A percentile compares a stretch with the other conserved stretches of the same genome.
phyloP scores from a whole-genome alignment of 208 protist genomes.

The Leishmania mexicana region DNA sequence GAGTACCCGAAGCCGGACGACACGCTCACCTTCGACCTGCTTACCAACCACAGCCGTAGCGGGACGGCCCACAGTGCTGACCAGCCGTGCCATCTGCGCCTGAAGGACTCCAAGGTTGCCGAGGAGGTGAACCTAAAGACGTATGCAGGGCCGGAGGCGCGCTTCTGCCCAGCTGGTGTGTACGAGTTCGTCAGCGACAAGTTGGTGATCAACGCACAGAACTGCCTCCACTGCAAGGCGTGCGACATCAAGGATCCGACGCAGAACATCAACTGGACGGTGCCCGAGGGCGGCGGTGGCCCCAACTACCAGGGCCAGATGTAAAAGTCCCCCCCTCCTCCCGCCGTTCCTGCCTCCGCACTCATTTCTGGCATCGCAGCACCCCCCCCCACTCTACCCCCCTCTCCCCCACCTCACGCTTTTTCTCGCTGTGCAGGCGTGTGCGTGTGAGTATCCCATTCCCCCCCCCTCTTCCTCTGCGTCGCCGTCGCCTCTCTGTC shows the following conservation, averaged over 20 bases:
- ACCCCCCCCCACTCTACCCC: background rate
- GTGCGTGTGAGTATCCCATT: background rate
- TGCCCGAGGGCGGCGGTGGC: constrained; percentile 93
- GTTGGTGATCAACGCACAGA: constrained; percentile 98
- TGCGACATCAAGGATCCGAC: constrained; percentile 99
- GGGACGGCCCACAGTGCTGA: constrained; percentile 97
- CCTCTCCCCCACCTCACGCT: too few relatives aligned
- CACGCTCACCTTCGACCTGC: constrained; percentile 96
- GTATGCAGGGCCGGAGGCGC: constrained; percentile 93
- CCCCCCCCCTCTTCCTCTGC: background rate
- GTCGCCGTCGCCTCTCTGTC: too few relatives aligned
- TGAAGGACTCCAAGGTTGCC: constrained; percentile 76
- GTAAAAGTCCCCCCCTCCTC: constrained; percentile 37
- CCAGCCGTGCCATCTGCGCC: constrained; percentile 95
- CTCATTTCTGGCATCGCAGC: background rate
- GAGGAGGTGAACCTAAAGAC: constrained; percentile 84
- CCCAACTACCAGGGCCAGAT: constrained; percentile 88
- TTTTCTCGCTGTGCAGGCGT: background rate
- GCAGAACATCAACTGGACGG: constrained; percentile 97
- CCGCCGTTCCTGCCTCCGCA: too few relatives aligned
- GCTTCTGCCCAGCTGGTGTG: constrained; percentile 97
- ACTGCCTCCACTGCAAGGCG: constrained; percentile 99
- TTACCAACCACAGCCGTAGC: constrained; percentile 94
- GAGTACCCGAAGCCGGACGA: constrained; percentile 98
- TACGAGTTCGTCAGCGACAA: constrained; percentile 94